Conservation (phyloP, 345 rosid genomes). For the Acer negundo region DNA sequence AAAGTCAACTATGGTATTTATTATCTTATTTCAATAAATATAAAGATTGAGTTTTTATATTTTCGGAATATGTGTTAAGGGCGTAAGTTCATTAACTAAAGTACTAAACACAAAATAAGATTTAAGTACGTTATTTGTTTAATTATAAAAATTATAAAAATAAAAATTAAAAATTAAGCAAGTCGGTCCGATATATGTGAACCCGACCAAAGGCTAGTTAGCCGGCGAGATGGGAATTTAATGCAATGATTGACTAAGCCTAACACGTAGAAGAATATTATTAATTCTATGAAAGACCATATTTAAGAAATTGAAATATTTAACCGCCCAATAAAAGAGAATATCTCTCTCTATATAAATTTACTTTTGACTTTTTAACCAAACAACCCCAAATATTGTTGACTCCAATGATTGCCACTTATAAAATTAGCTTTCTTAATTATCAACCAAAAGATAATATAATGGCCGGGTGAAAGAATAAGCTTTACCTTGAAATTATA, state of each 20-base stretch:
- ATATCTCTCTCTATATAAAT: conserved; percentile 7
- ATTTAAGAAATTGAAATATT: background rate
- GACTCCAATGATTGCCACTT: conserved; percentile 36
- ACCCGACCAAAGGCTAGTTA: conserved; percentile 41
- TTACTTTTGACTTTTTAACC: conserved; percentile 25
- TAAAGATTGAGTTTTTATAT: too few species aligned
- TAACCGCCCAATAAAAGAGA: conserved; percentile 9
- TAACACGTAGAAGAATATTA: background rate
- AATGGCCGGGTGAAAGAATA: background rate
- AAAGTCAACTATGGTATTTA: too few species aligned
- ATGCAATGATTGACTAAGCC: conserved; percentile 46
- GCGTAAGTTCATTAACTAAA: too few species aligned
- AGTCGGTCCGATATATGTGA: conserved; percentile 35
- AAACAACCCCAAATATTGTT: conserved; percentile 18
- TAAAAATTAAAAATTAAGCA: background rate
- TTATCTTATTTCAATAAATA: too few species aligned
- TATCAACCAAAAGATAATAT: background rate
- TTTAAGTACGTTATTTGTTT: too few species aligned
- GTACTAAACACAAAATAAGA: too few species aligned
- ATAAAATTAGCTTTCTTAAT: conserved; percentile 10
- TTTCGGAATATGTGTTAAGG: too few species aligned
- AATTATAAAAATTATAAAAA: background rate
- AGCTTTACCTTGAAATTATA: background rate
- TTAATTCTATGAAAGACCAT: too few species aligned
- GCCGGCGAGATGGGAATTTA: conserved; percentile 30